Percentiles rank a stretch among this genome's conserved stretches.
Evolutionary conservation across 768 basidiomycete species (phyloP).

Genomic region (Collybia mongolica): DNA sequence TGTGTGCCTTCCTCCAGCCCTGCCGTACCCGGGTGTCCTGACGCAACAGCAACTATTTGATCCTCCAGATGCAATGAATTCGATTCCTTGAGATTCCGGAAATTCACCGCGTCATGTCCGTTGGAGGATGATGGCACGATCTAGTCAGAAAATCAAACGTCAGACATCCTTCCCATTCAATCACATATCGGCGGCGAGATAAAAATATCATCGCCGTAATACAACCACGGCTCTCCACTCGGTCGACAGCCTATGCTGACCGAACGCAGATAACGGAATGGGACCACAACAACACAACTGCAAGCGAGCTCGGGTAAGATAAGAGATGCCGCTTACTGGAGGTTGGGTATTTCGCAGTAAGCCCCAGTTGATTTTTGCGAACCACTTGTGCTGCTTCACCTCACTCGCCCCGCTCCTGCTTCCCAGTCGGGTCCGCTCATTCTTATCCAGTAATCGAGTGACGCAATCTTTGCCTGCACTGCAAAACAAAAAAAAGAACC

Average conservation of each 20-base stretch:
- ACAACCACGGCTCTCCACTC: constrained; percentile 2
- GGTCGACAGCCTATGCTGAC: constrained; percentile 7
- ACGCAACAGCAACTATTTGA: constrained; percentile 40
- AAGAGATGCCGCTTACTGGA: constrained; percentile 61
- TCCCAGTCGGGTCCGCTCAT: constrained; percentile 84
- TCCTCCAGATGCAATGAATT: constrained; percentile 88
- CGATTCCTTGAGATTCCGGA: constrained; percentile 88
- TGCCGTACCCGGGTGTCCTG: constrained; percentile 26
- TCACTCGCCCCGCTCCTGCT: constrained; percentile 95
- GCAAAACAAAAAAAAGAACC: constrained; percentile 14
- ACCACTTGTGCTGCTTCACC: constrained; percentile 99
- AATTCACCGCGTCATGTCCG: constrained; percentile 83
- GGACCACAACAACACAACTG: neutral
- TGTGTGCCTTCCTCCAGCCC: constrained; percentile 28
- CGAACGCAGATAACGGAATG: constrained; percentile 7
- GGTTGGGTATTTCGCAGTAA: constrained; percentile 89
- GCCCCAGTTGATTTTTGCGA: constrained; percentile 95
- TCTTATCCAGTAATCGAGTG: constrained; percentile 85
- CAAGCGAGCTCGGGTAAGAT: constrained; percentile 6
- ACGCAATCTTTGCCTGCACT: constrained; percentile 90
- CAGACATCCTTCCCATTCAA: constrained; percentile 13
- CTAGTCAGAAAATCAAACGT: constrained; percentile 38
- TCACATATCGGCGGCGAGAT: constrained; percentile 4
- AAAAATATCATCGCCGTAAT: constrained; percentile 1
- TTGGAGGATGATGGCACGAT: constrained; percentile 80